Conservation (phyloP, 1,284 basidiomycete species). For the Golubevia sp. region DNA sequence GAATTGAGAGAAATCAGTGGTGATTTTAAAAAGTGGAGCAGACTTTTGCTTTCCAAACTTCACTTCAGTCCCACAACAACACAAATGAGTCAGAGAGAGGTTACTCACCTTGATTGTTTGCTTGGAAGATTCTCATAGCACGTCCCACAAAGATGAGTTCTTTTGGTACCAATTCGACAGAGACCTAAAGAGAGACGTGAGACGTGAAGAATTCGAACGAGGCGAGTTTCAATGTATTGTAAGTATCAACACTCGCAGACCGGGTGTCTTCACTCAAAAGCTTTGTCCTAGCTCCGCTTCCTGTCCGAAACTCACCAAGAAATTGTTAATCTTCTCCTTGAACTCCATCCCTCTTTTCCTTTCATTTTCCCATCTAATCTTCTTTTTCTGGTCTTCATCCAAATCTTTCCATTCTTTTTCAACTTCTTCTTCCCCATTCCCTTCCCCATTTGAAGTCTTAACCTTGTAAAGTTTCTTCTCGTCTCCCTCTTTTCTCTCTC, state of each 20-base stretch:
- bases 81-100: too few relatives aligned
- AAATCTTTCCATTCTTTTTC: conserved; percentile 9
- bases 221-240: too few relatives aligned
- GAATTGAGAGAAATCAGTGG: too few relatives aligned
- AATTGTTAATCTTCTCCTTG: conserved; percentile 25
- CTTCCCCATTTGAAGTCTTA: conserved; percentile 27
- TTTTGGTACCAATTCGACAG: conserved; percentile 48
- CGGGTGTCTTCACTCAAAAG: too few relatives aligned
- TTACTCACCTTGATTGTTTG: conserved; percentile 3
- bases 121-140: conserved; percentile 44
- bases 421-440: conserved; percentile 32
- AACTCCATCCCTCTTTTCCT: too few relatives aligned
- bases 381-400: conserved; percentile 8
- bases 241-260: too few relatives aligned
- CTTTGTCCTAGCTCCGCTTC: too few relatives aligned
- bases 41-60: too few relatives aligned
- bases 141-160: conserved; percentile 48
- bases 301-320: conserved; percentile 23
- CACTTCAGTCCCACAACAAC: too few relatives aligned
- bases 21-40: too few relatives aligned
- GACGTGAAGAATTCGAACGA: too few relatives aligned
- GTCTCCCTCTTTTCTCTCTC: conserved; percentile 22
- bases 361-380: not conserved
- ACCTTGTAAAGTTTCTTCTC: conserved; percentile 7
- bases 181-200: not conserved